Base-by-base conservation (phyloP, 2,329 filamentous ascomycete species). In the Lecanosticta acicola region DNA sequence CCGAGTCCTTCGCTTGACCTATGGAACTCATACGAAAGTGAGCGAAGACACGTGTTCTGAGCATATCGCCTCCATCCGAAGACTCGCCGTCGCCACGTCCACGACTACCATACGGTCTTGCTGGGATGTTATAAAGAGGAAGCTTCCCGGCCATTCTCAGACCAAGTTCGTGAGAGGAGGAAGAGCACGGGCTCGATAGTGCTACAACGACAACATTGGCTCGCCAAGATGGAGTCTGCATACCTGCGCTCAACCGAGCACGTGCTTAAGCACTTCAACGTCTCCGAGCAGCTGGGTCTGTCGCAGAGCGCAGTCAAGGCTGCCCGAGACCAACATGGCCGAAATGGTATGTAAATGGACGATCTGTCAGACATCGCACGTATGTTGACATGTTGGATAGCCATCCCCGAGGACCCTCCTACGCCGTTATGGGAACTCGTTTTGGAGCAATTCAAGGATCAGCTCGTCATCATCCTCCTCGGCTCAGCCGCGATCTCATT, bases 381-480 rank as follows among this genome's bases (percentile, higher is more conserved):
- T 32, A 17, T 18, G 18, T 54, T 62, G 36, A 62, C 48, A 41
- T 7, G 21, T 29, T 10, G 5, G 2, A 35, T 53, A 87, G 83
- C 83, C 46, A 75, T 87, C 45, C 78, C 81, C 37, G 93, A 98
- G 72, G 93, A 98, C 56, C 93, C 93, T 43, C 89, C 93, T 2
- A 98, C 93, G 24, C 93, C 93, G 32, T 68, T 98, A 39, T 98
- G 91, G 93, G 81, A 97, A 71, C 83, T 98, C 53, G 87, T 98
- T 45, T 78, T 98, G 48, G 93, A 98, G 71, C 93, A 98, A 68
- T 98, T 98, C 78, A 96, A 98, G 71, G 93, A 98, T 66, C 93
- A 98, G 70, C 81, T 98, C 39, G 93, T 98, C 57, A 79, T 98
- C 43, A 98, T 98, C 59, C 77, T 98, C 17, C 79, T 98, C 40